Evolutionary conservation across 306 rosid genomes (phyloP), one percentile per base, ranked within the genome.

Genomic region (Medicago arabica): DNA sequence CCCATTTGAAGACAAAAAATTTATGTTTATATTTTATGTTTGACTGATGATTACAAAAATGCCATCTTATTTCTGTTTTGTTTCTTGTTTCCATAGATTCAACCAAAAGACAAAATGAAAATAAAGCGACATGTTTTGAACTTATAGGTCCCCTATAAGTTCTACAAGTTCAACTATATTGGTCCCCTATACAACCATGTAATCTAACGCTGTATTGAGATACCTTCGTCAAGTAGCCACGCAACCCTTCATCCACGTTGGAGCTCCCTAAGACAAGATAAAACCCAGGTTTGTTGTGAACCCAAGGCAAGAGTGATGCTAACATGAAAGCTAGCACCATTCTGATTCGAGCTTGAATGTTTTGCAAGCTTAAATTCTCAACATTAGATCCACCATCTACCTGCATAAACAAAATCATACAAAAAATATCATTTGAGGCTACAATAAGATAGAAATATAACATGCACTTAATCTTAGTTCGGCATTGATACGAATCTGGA

Each of bases 231-330:
- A 92, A 86, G 84, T 92, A 92, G 73, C 97, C 97, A 10, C 96
- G 96, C 70, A 92, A 75, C 41, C 89, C 99, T 86, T 95, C 99
- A 60, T 95, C 99, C 75, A 95, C 97, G 68, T 95, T 95, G 69
- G 97, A 89, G 85, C 96, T 90, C 55, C 97, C 99, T 79, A 95
- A 81, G 76, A 95, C 97, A 82, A 95, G 99, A 88, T 85, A 92
- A 89, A 95, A 92, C 63, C 96, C 97, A 59, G 87, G 84, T 80
- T 92, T 92, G 70, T 23, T 85, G 80, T 95, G 97, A 85, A 95
- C 99, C 99, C 97, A 95, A 71, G 99, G 97, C 85, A 92, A 84
- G 55, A 95, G 97, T 55, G 97, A 95, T 0, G 99, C 99, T 63
- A 88, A 78, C 99, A 92, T 95, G 85, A 92, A 95, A 85, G 99